Conservation (phyloP, 2,329 filamentous ascomycete species). For the Geosmithia flava region DNA sequence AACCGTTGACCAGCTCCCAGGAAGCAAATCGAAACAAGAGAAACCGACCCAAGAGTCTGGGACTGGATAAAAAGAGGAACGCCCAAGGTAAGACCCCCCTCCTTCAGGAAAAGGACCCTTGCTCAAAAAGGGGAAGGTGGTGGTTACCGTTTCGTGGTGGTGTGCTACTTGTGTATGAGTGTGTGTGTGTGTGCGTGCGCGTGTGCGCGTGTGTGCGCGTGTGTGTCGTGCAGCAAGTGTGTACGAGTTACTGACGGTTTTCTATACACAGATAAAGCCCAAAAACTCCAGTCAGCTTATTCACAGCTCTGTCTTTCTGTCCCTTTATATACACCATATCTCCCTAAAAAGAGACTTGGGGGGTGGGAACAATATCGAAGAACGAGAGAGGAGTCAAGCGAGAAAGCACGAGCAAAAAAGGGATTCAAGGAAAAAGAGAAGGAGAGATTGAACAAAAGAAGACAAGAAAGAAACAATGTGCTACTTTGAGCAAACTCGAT, state of each 20-base stretch:
- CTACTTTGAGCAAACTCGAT: constrained; percentile 87
- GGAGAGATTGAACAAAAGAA: background rate
- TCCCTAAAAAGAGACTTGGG: background rate
- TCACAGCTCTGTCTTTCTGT: background rate
- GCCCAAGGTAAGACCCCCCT: background rate
- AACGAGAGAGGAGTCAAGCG: background rate
- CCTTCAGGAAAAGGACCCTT: background rate
- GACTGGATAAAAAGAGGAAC: background rate
- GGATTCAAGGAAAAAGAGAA: background rate
- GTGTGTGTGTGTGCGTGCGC: too few species aligned
- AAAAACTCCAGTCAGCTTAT: too few species aligned
- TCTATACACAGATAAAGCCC: too few species aligned
- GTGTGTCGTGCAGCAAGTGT: too few species aligned
- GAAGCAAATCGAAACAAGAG: background rate
- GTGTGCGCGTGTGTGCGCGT: too few species aligned
- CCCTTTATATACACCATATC: background rate
- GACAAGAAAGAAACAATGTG: constrained; percentile 50
- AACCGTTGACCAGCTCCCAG: background rate
- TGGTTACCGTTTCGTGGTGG: too few species aligned
- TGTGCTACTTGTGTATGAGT: too few species aligned
- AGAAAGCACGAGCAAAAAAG: background rate
- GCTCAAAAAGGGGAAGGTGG: background rate
- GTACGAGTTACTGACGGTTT: too few species aligned
- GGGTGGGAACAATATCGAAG: background rate
- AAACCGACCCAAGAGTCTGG: background rate